Conservation (phyloP, 176 grass and related monocot species). For the Eleusine coracana region DNA sequence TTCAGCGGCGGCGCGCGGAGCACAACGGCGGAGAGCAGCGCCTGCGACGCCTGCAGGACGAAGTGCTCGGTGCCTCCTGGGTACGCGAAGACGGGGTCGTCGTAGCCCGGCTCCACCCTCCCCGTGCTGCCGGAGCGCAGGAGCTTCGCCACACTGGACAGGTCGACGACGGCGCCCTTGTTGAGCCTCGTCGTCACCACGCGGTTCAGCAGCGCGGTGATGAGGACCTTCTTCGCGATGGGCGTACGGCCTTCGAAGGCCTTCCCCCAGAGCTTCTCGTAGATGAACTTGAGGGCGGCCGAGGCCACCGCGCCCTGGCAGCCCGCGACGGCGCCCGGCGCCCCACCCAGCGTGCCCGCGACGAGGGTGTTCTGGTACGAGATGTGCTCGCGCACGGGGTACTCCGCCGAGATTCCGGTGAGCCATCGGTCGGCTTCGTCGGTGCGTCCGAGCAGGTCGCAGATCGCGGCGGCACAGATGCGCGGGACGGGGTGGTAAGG, state of each 20-base stretch:
- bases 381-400: background rate
- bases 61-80: too few species aligned
- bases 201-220: background rate
- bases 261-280: background rate
- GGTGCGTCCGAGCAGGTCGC: background rate
- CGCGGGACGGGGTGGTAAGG: background rate
- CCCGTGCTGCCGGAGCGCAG: background rate
- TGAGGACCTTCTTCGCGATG: background rate
- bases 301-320: background rate
- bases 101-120: too few species aligned
- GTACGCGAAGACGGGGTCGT: background rate
- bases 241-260: background rate
- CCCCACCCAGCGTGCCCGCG: background rate
- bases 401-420: background rate
- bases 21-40: constrained; percentile 1
- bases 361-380: background rate
- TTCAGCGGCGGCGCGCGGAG: background rate
- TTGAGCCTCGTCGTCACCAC: too few species aligned
- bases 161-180: too few species aligned
- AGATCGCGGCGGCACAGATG: background rate
- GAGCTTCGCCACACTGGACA: too few species aligned
- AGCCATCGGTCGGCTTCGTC: background rate
- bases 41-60: background rate
- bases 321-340: background rate
- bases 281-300: background rate